Conservation (phyloP, 768 basidiomycete species). For the Pholiota conissans region DNA sequence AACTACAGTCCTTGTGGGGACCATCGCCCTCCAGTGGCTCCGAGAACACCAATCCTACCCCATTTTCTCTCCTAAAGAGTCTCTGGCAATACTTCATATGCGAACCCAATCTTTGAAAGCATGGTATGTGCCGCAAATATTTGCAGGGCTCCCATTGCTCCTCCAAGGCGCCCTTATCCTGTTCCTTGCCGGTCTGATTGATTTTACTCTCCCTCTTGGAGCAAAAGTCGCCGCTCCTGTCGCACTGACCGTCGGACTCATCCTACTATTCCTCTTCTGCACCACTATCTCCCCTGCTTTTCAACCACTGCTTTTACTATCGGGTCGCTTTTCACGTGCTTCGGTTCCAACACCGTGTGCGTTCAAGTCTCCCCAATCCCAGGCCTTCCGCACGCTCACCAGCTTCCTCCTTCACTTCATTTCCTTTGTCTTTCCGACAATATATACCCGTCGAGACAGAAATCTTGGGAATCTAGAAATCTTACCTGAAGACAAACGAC, state of each 20-base stretch:
- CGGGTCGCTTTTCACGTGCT: background rate
- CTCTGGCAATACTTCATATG: constrained; percentile 3
- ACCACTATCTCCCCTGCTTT: constrained; percentile 13
- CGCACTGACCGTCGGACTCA: constrained; percentile 5
- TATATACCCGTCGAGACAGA: no score
- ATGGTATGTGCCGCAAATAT: constrained; percentile 7
- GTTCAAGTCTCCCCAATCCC: constrained; percentile 17
- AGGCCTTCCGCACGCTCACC: constrained; percentile 1
- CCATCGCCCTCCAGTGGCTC: constrained; percentile 10
- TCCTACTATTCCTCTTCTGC: constrained; percentile 11
- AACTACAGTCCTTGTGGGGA: constrained; percentile 7
- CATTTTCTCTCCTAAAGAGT: background rate
- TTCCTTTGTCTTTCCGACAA: background rate
- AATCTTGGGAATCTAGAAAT: no score
- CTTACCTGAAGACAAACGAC: background rate
- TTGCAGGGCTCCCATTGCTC: constrained; percentile 1
- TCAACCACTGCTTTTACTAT: constrained; percentile 1
- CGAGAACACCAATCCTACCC: constrained; percentile 5
- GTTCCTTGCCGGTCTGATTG: constrained; percentile 18
- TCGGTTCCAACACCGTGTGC: constrained; percentile 10
- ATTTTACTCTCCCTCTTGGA: constrained; percentile 15
- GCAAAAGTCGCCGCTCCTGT: constrained; percentile 10
- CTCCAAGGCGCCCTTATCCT: constrained; percentile 14
- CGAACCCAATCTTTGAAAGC: background rate
- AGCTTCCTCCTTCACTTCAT: background rate